Evolutionary conservation across 345 rosid species (phyloP).

Genomic region (Lepidium didymum): DNA sequence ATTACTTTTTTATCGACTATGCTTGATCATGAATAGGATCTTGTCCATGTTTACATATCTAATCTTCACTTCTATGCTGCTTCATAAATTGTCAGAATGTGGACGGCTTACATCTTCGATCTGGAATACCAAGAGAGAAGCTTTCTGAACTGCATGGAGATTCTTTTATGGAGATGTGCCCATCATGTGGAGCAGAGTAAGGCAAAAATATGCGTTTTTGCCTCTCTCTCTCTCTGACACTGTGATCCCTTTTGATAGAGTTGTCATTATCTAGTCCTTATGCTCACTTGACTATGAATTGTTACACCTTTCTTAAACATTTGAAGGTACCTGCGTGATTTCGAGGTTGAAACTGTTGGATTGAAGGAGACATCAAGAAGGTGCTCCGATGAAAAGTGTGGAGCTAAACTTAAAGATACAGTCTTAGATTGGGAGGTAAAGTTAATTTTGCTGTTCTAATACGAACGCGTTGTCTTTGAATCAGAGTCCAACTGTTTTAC

Average conservation of each 20-base stretch:
- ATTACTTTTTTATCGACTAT: not conserved
- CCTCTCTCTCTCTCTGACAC: not conserved
- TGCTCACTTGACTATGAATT: not conserved
- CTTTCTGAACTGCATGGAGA: slow-evolving; percentile 92
- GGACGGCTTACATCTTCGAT: slow-evolving; percentile 96
- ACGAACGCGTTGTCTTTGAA: not conserved
- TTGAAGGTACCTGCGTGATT: slow-evolving; percentile 83
- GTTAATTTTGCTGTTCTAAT: not conserved
- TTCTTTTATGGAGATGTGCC: slow-evolving; percentile 89
- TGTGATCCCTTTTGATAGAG: not conserved
- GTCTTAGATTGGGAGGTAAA: slow-evolving; percentile 99
- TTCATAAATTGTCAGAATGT: slow-evolving; percentile 51
- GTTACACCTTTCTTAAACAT: slow-evolving; percentile 7
- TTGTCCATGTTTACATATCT: not conserved
- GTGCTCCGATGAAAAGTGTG: slow-evolving; percentile 62
- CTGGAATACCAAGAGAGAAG: slow-evolving; percentile 97
- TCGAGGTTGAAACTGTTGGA: slow-evolving; percentile 94
- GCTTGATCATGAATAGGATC: not conserved
- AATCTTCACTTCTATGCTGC: not conserved
- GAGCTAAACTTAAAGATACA: slow-evolving; percentile 81
- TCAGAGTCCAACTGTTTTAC: not conserved
- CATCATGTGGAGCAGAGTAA: slow-evolving; percentile 83
- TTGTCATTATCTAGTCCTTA: not conserved
- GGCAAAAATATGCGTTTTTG: slow-evolving; percentile 18
- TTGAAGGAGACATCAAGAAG: slow-evolving; percentile 84